Evolutionary conservation across 2,329 filamentous ascomycete species (phyloP).

Genomic region (Metarhizium guizhouense): DNA sequence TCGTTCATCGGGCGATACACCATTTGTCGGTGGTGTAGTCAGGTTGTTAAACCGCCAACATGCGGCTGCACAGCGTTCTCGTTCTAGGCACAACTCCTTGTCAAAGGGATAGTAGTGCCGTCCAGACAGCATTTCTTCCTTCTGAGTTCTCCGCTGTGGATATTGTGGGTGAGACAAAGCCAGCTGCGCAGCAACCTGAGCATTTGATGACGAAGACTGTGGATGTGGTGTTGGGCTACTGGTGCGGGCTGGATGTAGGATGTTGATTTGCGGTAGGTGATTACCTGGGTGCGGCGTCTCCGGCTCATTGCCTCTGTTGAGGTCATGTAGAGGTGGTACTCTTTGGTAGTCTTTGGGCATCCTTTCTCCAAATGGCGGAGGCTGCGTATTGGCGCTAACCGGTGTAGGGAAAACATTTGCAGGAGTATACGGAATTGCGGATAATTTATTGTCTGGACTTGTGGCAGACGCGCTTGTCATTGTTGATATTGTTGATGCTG

Average conservation of each 20-base stretch:
- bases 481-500: slow-evolving; percentile 51
- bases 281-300: slow-evolving; percentile 44
- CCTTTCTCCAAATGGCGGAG: slow-evolving; percentile 37
- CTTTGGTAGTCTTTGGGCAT: slow-evolving; percentile 51
- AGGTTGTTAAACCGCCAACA: slow-evolving; percentile 78
- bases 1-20: slow-evolving; percentile 60
- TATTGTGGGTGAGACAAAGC: slow-evolving; percentile 48
- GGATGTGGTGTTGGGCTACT: slow-evolving; percentile 35
- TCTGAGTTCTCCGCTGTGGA: slow-evolving; percentile 52
- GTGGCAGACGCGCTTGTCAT: slow-evolving; percentile 47
- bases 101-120: slow-evolving; percentile 74
- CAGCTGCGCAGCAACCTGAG: slow-evolving; percentile 49
- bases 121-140: slow-evolving; percentile 81
- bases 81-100: slow-evolving; percentile 68
- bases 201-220: slow-evolving; percentile 29
- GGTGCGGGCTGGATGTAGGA: slow-evolving; percentile 41
- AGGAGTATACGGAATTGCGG: slow-evolving; percentile 44
- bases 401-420: slow-evolving; percentile 53
- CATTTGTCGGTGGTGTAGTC: slow-evolving; percentile 63
- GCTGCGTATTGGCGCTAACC: slow-evolving; percentile 45
- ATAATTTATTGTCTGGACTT: slow-evolving; percentile 55
- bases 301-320: slow-evolving; percentile 41
- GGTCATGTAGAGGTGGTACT: slow-evolving; percentile 51
- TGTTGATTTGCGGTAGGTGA: slow-evolving; percentile 48
- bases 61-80: slow-evolving; percentile 73